These are phyloP conservation scores for Porphyrellus sp. DNA, from an alignment of 1,284 basidiomycete genomes.

Conservation along the genomic window DNA sequence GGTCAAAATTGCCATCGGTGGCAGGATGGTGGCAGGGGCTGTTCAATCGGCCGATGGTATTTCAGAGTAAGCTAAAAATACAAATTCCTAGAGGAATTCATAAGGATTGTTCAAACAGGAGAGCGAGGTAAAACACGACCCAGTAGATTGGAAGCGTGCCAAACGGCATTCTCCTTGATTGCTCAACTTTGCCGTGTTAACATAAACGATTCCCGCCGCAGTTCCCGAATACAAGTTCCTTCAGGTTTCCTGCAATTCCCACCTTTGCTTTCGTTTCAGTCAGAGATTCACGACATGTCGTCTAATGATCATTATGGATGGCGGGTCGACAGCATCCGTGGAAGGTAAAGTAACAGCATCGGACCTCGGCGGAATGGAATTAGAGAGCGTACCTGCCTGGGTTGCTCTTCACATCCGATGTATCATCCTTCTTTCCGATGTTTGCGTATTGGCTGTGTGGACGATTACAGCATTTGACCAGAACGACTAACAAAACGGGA, in stretches of 20 bases:
- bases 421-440: neutral
- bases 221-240: neutral
- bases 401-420: neutral
- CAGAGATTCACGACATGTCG: no score
- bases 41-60: neutral
- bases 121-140: neutral
- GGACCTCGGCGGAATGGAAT: neutral
- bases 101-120: slow-evolving; percentile 1
- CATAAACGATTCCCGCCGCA: neutral
- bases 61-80: neutral
- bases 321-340: neutral
- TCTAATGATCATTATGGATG: neutral
- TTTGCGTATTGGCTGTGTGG: neutral
- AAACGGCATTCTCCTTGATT: neutral
- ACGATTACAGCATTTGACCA: neutral
- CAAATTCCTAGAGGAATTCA: neutral
- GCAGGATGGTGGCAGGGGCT: neutral
- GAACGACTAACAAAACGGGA: neutral
- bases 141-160: neutral
- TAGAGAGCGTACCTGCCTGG: neutral
- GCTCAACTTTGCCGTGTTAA: neutral
- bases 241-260: no score
- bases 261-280: no score
- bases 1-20: neutral
- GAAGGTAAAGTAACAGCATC: neutral